phyloP scores from a whole-genome alignment of 2,329 filamentous ascomycete species.

The Dactylonectria macrodidyma region DNA sequence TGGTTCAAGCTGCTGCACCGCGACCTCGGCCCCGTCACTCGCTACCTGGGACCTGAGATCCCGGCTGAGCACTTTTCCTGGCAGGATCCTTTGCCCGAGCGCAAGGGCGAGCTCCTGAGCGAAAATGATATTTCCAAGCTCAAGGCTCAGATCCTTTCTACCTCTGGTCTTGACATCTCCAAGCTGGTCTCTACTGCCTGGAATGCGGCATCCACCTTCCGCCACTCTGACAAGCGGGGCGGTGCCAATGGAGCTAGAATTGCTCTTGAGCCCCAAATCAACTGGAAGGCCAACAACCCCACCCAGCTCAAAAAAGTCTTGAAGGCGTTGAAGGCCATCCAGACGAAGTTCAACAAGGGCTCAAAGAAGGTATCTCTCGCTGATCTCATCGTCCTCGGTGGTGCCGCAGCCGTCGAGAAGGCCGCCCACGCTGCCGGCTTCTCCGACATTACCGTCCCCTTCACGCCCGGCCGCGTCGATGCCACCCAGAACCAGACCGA shows the following conservation, averaged over 20 bases:
- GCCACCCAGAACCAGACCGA: slow-evolving; percentile 82
- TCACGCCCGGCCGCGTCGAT: slow-evolving; percentile 80
- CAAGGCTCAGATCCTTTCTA: slow-evolving; percentile 77
- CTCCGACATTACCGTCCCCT: slow-evolving; percentile 72
- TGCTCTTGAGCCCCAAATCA: slow-evolving; percentile 78
- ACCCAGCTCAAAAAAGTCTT: slow-evolving; percentile 75
- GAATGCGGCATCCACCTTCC: slow-evolving; percentile 81
- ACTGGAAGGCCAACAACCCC: slow-evolving; percentile 84
- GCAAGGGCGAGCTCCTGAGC: slow-evolving; percentile 71
- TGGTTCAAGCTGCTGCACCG: slow-evolving; percentile 91
- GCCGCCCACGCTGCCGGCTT: slow-evolving; percentile 66
- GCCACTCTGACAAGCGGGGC: slow-evolving; percentile 84
- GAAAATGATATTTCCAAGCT: slow-evolving; percentile 74
- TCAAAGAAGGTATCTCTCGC: slow-evolving; percentile 82
- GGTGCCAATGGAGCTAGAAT: slow-evolving; percentile 87
- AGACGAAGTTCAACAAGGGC: slow-evolving; percentile 75
- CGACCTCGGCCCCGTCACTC: slow-evolving; percentile 80
- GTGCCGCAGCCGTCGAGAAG: slow-evolving; percentile 80
- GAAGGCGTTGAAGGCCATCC: slow-evolving; percentile 72
- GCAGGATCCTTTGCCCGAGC: slow-evolving; percentile 80
- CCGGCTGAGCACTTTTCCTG: slow-evolving; percentile 79
- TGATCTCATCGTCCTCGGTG: slow-evolving; percentile 84
- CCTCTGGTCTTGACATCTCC: slow-evolving; percentile 68
- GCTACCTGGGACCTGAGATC: slow-evolving; percentile 83
- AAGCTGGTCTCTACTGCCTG: slow-evolving; percentile 78